Conservation (phyloP, 495 filamentous ascomycete genomes). For the Aspergillus steynii region DNA sequence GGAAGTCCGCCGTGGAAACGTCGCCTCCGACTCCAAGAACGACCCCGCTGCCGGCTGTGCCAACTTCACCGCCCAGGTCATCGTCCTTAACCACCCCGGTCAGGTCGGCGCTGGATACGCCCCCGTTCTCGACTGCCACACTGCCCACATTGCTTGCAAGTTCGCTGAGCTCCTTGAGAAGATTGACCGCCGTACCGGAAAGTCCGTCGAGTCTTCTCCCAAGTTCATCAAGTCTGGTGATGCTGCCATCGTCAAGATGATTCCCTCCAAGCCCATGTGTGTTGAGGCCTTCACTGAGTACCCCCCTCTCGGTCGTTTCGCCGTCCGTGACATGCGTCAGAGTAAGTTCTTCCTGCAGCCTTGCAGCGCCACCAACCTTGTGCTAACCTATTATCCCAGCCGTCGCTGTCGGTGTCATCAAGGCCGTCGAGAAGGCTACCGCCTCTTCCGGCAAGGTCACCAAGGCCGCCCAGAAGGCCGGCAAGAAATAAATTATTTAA, state of each 20-base stretch:
- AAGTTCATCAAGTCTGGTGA: slow-evolving; percentile 99
- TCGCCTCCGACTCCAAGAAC: slow-evolving; percentile 99
- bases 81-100: slow-evolving; percentile 99
- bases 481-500: slow-evolving; percentile 62
- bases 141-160: slow-evolving; percentile 99
- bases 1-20: slow-evolving; percentile 99
- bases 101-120: slow-evolving; percentile 99
- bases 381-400: slow-evolving; percentile 26
- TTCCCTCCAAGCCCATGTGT: slow-evolving; percentile 99
- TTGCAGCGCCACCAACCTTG: background rate
- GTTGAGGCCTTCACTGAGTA: slow-evolving; percentile 99
- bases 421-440: slow-evolving; percentile 78
- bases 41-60: slow-evolving; percentile 88
- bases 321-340: slow-evolving; percentile 73
- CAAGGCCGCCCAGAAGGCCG: slow-evolving; percentile 68
- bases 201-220: slow-evolving; percentile 84
- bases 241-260: slow-evolving; percentile 99
- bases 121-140: slow-evolving; percentile 98
- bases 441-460: slow-evolving; percentile 70
- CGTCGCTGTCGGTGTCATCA: slow-evolving; percentile 97
- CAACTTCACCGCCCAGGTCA: slow-evolving; percentile 99
- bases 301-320: slow-evolving; percentile 98
- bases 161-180: slow-evolving; percentile 98
- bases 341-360: slow-evolving; percentile 7
- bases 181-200: slow-evolving; percentile 99